Evolutionary conservation across 1,139 yeast species (phyloP), one percentile per base, ranked within the genome.

Genomic region (Hemisphaericaspora xylofermentans): DNA sequence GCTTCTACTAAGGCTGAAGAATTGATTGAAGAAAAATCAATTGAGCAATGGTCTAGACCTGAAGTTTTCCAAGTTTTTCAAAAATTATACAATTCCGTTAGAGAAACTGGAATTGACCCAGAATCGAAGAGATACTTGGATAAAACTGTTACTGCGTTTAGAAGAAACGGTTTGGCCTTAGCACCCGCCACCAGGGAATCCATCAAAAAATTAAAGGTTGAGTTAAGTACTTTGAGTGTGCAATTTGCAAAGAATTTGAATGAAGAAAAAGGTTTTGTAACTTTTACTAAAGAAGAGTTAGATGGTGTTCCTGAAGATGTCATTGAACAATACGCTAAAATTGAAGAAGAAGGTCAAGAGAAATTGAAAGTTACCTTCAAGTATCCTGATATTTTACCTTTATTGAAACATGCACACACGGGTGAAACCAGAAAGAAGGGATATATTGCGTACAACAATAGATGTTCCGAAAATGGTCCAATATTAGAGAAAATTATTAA

Each of bases 361-460:
- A 75, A 74, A 54, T 74, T 64, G 55, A 83, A 82, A 57, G 82
- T 88, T 69, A 83, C 94, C 3, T 87, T 77, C 68, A 85, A 87
- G 59, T 84, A 85, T 54, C 93, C 95, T 4, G 95, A 87, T 56
- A 64, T 84, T 40, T 66, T 82, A 49, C 95, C 95, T 0, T 82
- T 83, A n/a, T 64, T 85, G 60, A 83, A 84, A 58, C 78, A 80
- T 58, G 91, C 94, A 35, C 68, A 73, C 43, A 65, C 66, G 47
- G 76, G 80, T 32, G 76, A 74, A 13, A 84, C 94, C 2, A 76
- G 96, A 61, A 82, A 79, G 57, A 56, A 60, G 16, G 88, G 88
- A 1, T 82, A 71, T 52, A 54, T 76, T 35, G 89, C 84, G 12
- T 83, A 82, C 58, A 87, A 82, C 58, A 76, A 79, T 56, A 81